These are phyloP conservation scores for Inga leiocalycina DNA, from an alignment of 306 rosid genomes.

Conservation along the genomic window DNA sequence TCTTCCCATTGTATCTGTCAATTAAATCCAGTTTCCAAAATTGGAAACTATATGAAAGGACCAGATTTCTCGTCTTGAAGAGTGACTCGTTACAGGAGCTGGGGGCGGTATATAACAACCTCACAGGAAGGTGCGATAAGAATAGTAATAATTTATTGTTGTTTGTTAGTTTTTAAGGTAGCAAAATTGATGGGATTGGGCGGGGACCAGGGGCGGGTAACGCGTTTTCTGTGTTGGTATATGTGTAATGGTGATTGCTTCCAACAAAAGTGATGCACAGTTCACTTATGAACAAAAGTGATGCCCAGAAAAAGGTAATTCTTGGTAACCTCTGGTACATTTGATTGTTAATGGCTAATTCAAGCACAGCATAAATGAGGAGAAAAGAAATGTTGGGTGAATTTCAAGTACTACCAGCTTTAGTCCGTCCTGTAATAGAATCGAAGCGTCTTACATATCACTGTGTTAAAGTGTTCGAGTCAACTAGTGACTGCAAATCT, in stretches of 20 bases:
- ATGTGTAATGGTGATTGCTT: constrained; percentile 6
- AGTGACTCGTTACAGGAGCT: constrained; percentile 4
- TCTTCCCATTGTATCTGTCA: constrained; percentile 52
- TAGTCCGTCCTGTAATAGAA: too few relatives aligned
- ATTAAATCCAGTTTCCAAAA: constrained; percentile 11
- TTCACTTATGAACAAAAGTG: not conserved
- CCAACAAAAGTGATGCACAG: not conserved
- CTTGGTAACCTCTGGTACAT: not conserved
- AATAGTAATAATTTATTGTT: not conserved
- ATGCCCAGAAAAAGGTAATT: not conserved
- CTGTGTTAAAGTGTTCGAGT: not conserved
- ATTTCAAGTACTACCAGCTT: too few relatives aligned
- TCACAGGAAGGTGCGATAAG: not conserved
- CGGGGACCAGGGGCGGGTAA: constrained; percentile 13
- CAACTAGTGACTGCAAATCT: not conserved
- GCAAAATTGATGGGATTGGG: constrained; percentile 32
- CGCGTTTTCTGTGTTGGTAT: constrained; percentile 56
- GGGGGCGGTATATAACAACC: constrained; percentile 25
- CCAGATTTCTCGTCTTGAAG: constrained; percentile 31
- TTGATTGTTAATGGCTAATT: not conserved
- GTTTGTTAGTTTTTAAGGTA: constrained; percentile 9
- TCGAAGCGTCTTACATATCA: too few relatives aligned
- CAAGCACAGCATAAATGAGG: not conserved
- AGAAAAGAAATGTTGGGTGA: not conserved
- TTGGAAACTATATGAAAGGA: constrained; percentile 20